phyloP scores from a whole-genome alignment of 148 eudicot species.

The Rhododendron kiyosumense region DNA sequence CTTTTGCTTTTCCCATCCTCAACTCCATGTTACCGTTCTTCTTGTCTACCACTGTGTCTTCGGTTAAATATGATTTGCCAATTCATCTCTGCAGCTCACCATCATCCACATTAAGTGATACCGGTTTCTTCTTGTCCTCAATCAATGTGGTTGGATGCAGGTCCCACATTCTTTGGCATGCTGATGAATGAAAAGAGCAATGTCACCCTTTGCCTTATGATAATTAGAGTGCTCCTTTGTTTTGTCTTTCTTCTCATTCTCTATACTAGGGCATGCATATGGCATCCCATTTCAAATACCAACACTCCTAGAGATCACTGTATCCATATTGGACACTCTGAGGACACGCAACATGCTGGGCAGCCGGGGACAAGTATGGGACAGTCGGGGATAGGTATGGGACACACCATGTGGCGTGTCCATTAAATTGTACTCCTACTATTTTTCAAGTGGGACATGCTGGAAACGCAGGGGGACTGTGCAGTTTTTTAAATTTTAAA shows the following conservation, averaged over 20 bases:
- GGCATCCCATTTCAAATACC: not conserved
- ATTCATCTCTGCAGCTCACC: not conserved
- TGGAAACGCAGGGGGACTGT: not conserved
- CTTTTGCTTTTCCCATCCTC: not conserved
- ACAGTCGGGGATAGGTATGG: not conserved
- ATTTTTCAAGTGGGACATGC: not conserved
- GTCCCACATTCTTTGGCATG: constrained; percentile 3
- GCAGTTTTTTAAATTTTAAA: not conserved
- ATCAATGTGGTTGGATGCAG: not conserved
- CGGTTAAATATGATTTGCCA: not conserved
- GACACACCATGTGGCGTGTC: not conserved
- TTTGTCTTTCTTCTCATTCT: not conserved
- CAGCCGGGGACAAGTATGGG: not conserved
- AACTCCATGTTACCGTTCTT: not conserved
- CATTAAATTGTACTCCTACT: not conserved
- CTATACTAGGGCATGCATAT: not conserved
- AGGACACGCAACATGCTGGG: not conserved
- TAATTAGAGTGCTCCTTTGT: not conserved
- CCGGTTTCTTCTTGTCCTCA: not conserved
- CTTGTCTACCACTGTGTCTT: not conserved
- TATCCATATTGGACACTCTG: not conserved
- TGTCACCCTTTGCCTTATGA: not conserved
- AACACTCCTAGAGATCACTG: not conserved
- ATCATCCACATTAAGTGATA: not conserved
- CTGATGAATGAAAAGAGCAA: not conserved